Evolutionary conservation across 2,329 filamentous ascomycete species (phyloP), one percentile per base, ranked within the genome.

Genomic region (Periconia macrospinosa): DNA sequence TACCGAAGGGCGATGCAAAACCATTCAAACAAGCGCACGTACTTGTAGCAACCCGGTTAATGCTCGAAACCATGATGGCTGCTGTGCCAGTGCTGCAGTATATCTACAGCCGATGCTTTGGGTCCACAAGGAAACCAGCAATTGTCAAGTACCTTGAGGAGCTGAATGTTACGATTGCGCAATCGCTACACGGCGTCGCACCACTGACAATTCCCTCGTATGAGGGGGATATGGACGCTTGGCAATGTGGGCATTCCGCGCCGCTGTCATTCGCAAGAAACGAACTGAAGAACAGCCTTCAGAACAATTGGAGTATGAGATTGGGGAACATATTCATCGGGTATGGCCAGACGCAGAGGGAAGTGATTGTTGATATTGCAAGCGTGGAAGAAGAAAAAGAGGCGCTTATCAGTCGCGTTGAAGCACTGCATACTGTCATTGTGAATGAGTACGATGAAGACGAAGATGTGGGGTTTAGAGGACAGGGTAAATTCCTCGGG

Each of bases 31-130:
- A 78, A 17, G 60, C 79, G 1, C 57, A 69, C 6, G 65, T 76
- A 2, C 61, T 81, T 2, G 58, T 72, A 19, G 75, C 73, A 13
- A 50, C 79, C 8, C 58, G 66, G 1, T 62, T 72, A 0, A 73
- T 79, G 51, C 62, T 81, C 23, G 66, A 76, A 8, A 73, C 75
- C 52, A 71, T 80, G 14, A 71, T 63, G 0, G 72, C 76, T 2
- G 67, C 73, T 1, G 54, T 82, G 1, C 68, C 74, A 1, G 57
- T 77, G 1, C 53, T 83, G 0, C 77, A 82, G 48, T 83, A 83
- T 56, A 69, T 83, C 27, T 65, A 75, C 47, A 72, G 75, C 30
- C 61, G 71, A 23, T 74, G 70, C 61, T 59, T 49, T 23, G 37
- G 42, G 1, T 23, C 6, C 56, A 58, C 11, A 18, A 58, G 3